phyloP scores from a whole-genome alignment of 228 moss, liverwort and hornwort species.

The Sphagnum magellanicum region DNA sequence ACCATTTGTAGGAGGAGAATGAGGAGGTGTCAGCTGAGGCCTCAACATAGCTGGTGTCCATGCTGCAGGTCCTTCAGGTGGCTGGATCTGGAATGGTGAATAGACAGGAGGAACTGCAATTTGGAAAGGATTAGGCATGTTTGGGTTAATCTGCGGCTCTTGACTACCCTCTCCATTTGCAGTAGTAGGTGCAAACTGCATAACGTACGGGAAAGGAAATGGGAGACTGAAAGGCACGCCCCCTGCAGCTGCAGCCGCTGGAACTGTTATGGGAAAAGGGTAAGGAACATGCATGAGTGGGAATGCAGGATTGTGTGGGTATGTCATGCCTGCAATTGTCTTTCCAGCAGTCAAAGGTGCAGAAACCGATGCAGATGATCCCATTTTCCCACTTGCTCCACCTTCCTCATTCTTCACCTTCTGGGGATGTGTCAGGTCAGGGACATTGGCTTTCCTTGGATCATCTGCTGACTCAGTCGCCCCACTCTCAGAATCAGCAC shows the following conservation, averaged over 20 bases:
- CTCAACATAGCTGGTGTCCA: slow-evolving; percentile 42
- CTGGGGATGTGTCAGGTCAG: slow-evolving; percentile 28
- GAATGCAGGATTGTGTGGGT: slow-evolving; percentile 28
- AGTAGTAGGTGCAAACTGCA: slow-evolving; percentile 52
- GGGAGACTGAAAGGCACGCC: slow-evolving; percentile 48
- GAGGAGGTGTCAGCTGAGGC: slow-evolving; percentile 49
- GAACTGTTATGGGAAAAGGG: slow-evolving; percentile 43
- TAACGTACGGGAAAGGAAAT: slow-evolving; percentile 61
- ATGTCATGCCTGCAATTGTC: slow-evolving; percentile 33
- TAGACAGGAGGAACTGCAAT: slow-evolving; percentile 38
- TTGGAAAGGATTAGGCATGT: slow-evolving; percentile 38
- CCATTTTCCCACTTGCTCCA: slow-evolving; percentile 8
- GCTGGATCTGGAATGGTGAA: slow-evolving; percentile 42
- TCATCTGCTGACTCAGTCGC: slow-evolving; percentile 21
- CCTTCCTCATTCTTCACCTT: slow-evolving; percentile 14
- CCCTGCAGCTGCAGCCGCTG: slow-evolving; percentile 29
- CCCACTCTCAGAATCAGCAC: slow-evolving; percentile 18
- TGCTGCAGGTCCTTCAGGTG: slow-evolving; percentile 26
- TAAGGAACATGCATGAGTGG: slow-evolving; percentile 50
- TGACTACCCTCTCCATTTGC: slow-evolving; percentile 24
- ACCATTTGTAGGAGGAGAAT: slow-evolving; percentile 40
- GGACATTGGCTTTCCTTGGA: slow-evolving; percentile 15
- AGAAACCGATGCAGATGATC: not conserved
- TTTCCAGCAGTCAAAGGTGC: slow-evolving; percentile 26
- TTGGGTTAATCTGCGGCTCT: slow-evolving; percentile 23